Base-by-base conservation (phyloP, 164 flowering plant species). In the Umbilicus rupestris region DNA sequence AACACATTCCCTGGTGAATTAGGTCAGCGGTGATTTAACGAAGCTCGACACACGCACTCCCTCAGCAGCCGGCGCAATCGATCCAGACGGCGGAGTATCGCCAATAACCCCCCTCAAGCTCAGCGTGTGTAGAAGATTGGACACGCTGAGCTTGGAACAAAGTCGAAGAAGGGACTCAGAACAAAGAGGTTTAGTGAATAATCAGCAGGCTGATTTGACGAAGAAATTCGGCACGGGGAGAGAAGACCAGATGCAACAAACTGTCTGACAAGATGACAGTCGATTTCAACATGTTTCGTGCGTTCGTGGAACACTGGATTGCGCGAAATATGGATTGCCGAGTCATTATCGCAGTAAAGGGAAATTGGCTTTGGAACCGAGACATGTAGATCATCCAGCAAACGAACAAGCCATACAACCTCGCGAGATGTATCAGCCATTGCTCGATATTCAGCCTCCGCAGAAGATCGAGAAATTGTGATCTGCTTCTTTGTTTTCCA, bases 241-340 rank as follows among this genome's bases (percentile, higher is more conserved):
- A 14, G 10, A 7, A 8, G 24, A 9, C 16, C 26, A 42, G 45
- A 42, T 45, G 47, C 26, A 29, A 66, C n/a, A 17, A 0, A 29
- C 8, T 46, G 41, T 16, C 42, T 37, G n/a, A 66, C 68, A 17
- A 47, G 2, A 30, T 47, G 68, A 29, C 28, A 46, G 30, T 66
- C 68, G 2, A 30, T 14, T 31, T 47, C 59, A 8, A 66, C 50
- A 39, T 66, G 68, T 31, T 66, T 66, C 5, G 58, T 66, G 1
- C 59, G 12, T 39, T 46, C 59, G 37, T 47, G 68, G 20, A 29
- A 66, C n/a, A 66, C 68, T 3, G 15, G 59, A 47, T 66, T 47
- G 2, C 58, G 39, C 1, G 59, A 37, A 2, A 66, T 66, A 22
- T 66, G 41, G 1, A 66, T 0, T 2, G 59, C 41, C 0, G 59